These are phyloP conservation scores for Aspergillus coremiiformis DNA, from an alignment of 495 filamentous ascomycete genomes.

Conservation along the genomic window DNA sequence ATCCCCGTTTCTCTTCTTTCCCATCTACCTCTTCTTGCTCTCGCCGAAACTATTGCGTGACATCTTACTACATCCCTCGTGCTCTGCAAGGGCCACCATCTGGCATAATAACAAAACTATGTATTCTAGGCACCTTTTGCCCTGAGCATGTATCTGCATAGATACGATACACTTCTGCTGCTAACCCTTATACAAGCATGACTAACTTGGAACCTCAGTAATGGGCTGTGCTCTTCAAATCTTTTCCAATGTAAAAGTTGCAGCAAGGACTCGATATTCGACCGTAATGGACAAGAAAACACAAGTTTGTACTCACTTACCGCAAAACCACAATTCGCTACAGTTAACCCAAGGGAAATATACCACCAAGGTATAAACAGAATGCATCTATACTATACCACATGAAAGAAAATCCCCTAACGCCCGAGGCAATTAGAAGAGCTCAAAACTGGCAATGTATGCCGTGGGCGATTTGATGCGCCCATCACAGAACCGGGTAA, in stretches of 20 bases:
- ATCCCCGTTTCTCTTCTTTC: neutral
- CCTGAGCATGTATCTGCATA: neutral
- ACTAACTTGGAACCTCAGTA: neutral
- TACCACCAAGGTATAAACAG: conserved; percentile 1
- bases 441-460: conserved; percentile 10
- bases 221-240: neutral
- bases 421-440: conserved; percentile 20
- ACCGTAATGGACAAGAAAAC: neutral
- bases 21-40: neutral
- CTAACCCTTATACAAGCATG: neutral
- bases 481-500: conserved; percentile 22
- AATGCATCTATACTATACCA: conserved; percentile 22
- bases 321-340: neutral
- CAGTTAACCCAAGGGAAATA: neutral
- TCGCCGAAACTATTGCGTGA: neutral
- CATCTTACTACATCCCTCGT: neutral
- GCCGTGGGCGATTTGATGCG: conserved; percentile 23
- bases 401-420: conserved; percentile 23
- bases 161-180: neutral
- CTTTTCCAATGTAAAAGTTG: neutral
- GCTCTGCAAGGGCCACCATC: neutral
- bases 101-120: neutral
- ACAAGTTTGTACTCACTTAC: neutral
- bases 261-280: neutral
- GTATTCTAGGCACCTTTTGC: neutral